Conservation (phyloP, 2,329 filamentous ascomycete species). For the Aspergillus sp. region DNA sequence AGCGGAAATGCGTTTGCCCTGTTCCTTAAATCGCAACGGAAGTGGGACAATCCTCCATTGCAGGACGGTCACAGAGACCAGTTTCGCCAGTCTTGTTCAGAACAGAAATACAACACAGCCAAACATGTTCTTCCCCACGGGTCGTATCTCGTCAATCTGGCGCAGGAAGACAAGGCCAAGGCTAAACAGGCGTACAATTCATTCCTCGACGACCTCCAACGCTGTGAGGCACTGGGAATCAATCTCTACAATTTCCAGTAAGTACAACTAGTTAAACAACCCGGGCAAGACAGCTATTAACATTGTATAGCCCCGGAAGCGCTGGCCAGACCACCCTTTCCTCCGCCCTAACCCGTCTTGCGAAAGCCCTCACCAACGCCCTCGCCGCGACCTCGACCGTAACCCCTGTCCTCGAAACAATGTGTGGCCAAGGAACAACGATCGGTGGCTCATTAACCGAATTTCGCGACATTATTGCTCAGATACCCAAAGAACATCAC, state of each 20-base stretch:
- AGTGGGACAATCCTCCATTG: slow-evolving; percentile 81
- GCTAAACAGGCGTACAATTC: slow-evolving; percentile 76
- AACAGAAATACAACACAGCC: slow-evolving; percentile 63
- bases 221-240: slow-evolving; percentile 82
- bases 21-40: slow-evolving; percentile 93
- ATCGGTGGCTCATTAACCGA: slow-evolving; percentile 83
- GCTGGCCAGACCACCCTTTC: slow-evolving; percentile 61
- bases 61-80: slow-evolving; percentile 58
- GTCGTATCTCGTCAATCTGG: slow-evolving; percentile 93
- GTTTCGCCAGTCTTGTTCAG: slow-evolving; percentile 62
- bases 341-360: slow-evolving; percentile 71
- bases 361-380: slow-evolving; percentile 71
- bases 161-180: slow-evolving; percentile 71
- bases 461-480: slow-evolving; percentile 72
- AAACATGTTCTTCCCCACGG: slow-evolving; percentile 81
- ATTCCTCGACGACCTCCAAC: slow-evolving; percentile 79
- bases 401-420: slow-evolving; percentile 84
- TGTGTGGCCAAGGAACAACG: slow-evolving; percentile 84
- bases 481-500: slow-evolving; percentile 67
- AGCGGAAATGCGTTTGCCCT: slow-evolving; percentile 87
- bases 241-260: slow-evolving; percentile 92
- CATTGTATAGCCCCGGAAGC: slow-evolving; percentile 59
- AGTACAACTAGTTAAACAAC: slow-evolving; percentile 7
- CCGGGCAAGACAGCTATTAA: not conserved
- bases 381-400: slow-evolving; percentile 70